Percentiles rank a stretch among this genome's conserved stretches.
phyloP scores from a whole-genome alignment of 148 eudicot species.

The Rhododendron simsii region DNA sequence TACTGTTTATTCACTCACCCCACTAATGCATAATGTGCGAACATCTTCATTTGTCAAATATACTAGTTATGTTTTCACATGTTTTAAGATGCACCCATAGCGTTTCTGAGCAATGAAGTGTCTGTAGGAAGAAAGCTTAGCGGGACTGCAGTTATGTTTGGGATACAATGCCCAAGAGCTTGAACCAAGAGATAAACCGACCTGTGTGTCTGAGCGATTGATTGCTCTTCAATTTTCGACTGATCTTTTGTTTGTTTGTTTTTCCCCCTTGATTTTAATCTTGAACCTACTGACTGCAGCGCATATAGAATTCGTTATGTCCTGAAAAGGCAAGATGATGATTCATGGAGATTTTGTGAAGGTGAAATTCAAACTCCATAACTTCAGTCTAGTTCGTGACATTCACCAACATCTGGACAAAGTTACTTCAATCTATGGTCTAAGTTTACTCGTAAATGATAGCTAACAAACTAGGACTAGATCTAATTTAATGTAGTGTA shows the following conservation, averaged over 20 bases:
- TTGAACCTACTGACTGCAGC: conserved; percentile 42
- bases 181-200: neutral
- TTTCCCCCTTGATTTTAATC: neutral
- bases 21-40: neutral
- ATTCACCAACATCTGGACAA: neutral
- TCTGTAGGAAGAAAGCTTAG: neutral
- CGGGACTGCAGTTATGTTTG: neutral
- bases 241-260: neutral
- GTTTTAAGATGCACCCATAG: neutral
- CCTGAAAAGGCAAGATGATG: conserved; percentile 70
- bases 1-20: neutral
- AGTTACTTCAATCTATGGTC: neutral
- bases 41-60: neutral
- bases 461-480: conserved; percentile 9
- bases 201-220: neutral
- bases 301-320: conserved; percentile 66
- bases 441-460: conserved; percentile 14
- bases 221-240: neutral
- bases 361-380: conserved; percentile 53
- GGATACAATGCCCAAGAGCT: neutral
- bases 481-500: conserved; percentile 4
- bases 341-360: conserved; percentile 85
- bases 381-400: conserved; percentile 13
- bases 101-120: neutral
- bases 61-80: neutral